A percentile compares a stretch with the other conserved stretches of the same genome.
Evolutionary conservation across 2,329 filamentous ascomycete species (phyloP).

Genomic region (Chrysosporium keratinophilum): DNA sequence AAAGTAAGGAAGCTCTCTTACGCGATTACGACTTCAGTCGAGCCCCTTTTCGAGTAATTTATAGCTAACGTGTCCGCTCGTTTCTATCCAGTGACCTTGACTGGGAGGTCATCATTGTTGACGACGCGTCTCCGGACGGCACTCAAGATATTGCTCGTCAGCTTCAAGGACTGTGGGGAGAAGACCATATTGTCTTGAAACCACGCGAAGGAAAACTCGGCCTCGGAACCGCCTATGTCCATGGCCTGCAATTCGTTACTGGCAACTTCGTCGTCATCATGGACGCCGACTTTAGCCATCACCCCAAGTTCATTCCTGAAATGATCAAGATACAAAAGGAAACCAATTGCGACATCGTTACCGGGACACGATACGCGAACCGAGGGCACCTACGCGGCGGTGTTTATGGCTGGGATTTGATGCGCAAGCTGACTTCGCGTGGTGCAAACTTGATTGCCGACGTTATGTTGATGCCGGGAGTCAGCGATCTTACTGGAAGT

Average conservation of each 20-base stretch:
- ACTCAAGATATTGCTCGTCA: constrained; percentile 85
- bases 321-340: constrained; percentile 77
- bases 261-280: constrained; percentile 99
- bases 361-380: constrained; percentile 85
- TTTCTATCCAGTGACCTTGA: constrained; percentile 60
- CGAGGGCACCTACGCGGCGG: constrained; percentile 54
- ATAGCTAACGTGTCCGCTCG: constrained; percentile 3
- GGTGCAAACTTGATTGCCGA: constrained; percentile 86
- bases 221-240: constrained; percentile 92
- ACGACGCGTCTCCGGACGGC: constrained; percentile 94
- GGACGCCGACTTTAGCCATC: constrained; percentile 98
- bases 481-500: constrained; percentile 89
- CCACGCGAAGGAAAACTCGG: constrained; percentile 88
- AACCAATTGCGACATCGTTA: constrained; percentile 88
- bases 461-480: constrained; percentile 81
- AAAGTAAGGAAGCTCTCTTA: constrained; percentile 47
- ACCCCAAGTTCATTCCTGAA: constrained; percentile 94
- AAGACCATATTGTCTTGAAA: constrained; percentile 69
- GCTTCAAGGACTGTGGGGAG: constrained; percentile 71
- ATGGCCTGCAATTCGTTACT: constrained; percentile 78
- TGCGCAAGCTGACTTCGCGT: constrained; percentile 65
- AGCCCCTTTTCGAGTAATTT: neutral
- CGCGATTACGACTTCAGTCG: neutral
- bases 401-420: constrained; percentile 93
- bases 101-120: constrained; percentile 96